A percentile compares a stretch with the other conserved stretches of the same genome.
Evolutionary conservation across 352 stramenopile genomes (phyloP).

Genomic region (Pythium aristosporum): DNA sequence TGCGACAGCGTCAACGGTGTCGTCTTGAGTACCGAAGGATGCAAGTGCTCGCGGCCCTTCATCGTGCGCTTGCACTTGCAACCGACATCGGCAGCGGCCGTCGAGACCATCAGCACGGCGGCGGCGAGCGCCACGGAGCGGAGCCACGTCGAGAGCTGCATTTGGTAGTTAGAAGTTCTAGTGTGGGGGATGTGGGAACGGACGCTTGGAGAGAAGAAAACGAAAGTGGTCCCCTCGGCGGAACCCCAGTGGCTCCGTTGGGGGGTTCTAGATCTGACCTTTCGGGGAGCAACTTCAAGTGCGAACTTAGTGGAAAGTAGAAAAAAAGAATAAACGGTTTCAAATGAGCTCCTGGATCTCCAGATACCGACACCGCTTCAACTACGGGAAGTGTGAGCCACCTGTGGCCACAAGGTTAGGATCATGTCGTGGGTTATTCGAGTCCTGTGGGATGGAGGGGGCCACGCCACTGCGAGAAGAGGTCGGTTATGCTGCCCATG

Average conservation of each 20-base stretch:
- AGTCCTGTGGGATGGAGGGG: too few relatives aligned
- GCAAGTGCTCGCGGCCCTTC: constrained; percentile 69
- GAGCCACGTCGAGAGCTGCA: constrained; percentile 17
- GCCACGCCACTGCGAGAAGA: too few relatives aligned
- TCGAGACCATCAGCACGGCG: not conserved
- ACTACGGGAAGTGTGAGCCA: too few relatives aligned
- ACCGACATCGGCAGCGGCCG: constrained; percentile 9
- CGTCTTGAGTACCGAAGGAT: constrained; percentile 20
- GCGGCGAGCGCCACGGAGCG: not conserved
- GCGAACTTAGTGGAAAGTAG: not conserved
- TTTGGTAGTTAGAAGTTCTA: not conserved
- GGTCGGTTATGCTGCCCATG: too few relatives aligned
- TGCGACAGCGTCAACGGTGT: constrained; percentile 36
- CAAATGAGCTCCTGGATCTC: too few relatives aligned
- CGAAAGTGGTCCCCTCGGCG: not conserved
- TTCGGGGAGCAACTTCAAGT: not conserved
- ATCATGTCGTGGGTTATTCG: too few relatives aligned
- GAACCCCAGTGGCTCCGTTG: not conserved
- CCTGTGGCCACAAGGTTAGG: too few relatives aligned
- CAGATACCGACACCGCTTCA: too few relatives aligned
- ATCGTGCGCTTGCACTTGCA: constrained; percentile 72
- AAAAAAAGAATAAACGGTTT: too few relatives aligned
- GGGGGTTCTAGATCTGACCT: not conserved
- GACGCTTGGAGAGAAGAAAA: not conserved
- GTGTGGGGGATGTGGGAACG: not conserved